phyloP scores from a whole-genome alignment of 78 protist species.

The Creolimax fragrantissima region DNA sequence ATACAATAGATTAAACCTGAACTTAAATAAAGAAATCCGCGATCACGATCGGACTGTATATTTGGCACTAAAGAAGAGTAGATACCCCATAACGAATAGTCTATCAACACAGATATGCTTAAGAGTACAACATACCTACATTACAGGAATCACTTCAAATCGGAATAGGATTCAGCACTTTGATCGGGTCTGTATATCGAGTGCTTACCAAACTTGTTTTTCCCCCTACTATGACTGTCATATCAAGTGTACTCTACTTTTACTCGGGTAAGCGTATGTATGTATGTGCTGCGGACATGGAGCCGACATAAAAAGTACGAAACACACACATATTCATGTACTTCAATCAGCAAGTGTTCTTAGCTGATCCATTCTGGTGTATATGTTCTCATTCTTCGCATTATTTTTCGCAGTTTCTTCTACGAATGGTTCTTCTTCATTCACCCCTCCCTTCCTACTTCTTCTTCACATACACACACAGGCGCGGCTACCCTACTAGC shows the following conservation, averaged over 20 bases:
- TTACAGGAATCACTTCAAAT: neutral
- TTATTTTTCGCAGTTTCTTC: neutral
- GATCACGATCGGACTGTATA: too few species aligned
- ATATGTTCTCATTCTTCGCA: neutral
- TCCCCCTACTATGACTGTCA: neutral
- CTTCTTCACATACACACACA: neutral
- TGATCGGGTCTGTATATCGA: neutral
- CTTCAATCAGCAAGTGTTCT: neutral
- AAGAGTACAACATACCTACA: neutral
- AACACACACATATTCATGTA: too few species aligned
- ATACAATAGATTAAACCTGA: too few species aligned
- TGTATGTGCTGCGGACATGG: too few species aligned
- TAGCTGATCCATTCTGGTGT: neutral
- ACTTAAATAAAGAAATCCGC: too few species aligned
- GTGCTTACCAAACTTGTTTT: neutral
- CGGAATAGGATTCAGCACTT: slow-evolving; percentile 3
- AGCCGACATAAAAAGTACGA: too few species aligned
- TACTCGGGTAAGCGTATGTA: neutral
- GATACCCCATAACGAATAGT: too few species aligned
- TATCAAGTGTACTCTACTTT: neutral
- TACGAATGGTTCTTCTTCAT: too few species aligned
- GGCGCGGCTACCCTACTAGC: neutral
- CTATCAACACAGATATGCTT: too few species aligned
- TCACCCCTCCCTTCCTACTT: neutral
- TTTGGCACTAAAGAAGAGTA: too few species aligned